Evolutionary conservation across 495 filamentous ascomycete species (phyloP), one percentile per base, ranked within the genome.

Genomic region (Xanthoparmelia taractica): DNA sequence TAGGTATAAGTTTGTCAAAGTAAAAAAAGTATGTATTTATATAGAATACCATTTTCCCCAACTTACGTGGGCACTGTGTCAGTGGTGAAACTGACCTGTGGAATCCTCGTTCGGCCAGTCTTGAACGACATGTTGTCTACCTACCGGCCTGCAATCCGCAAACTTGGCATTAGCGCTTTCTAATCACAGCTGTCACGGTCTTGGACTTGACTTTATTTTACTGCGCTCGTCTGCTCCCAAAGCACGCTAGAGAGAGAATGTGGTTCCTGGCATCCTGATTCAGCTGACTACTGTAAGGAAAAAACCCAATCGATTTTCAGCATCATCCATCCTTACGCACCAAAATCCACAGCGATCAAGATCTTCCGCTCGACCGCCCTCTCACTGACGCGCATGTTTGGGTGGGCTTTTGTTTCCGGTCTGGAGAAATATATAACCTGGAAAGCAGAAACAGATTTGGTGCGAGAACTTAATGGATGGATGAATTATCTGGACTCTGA

Each of bases 31-130:
- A n/a, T n/a, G n/a, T n/a, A n/a, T 13, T 17, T 33, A 2, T n/a
- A 10, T 33, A 11, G 20, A 36, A 58, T 10, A 58, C 20, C 3
- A 23, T n/a, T 23, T 6, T 37, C 25, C 40, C 12, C 20, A 20
- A 58, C 56, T 58, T 27, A 58, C 56, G 34, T 58, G 5, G 56
- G 56, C 5, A 58, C 56, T 37, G 20, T 25, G 13, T 58, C 56
- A 37, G 23, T 40, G 33, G 34, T 58, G 20, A 58, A n/a, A 58
- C 23, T 38, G 33, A 38, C 56, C 15, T 15, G 56, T 40, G 37
- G 56, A 58, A 7, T 58, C 25, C 20, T 58, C 37, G 15, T 40
- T 23, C n/a, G 56, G 56, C 56, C 56, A 58, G 34, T 40, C 20
- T 25, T 38, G 56, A 27, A 58, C 27, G 10, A 58, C 12, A 6